Conservation (phyloP, 1,284 basidiomycete species). For the Somion occarium region DNA sequence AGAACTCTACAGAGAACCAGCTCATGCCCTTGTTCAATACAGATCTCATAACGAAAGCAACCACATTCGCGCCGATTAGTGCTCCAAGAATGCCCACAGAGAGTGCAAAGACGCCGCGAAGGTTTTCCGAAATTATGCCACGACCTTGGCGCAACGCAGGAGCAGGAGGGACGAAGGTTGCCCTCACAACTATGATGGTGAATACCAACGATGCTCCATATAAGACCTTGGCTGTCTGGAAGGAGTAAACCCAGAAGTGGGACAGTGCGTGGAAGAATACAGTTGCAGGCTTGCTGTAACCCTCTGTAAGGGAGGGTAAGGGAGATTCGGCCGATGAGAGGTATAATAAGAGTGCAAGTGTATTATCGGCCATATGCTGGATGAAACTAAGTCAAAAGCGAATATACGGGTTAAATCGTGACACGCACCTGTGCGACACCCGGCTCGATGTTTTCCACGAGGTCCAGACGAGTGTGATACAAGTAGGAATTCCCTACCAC, state of each 20-base stretch:
- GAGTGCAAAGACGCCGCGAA: conserved; percentile 39
- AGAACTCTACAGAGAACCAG: conserved; percentile 79
- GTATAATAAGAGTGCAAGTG: conserved; percentile 77
- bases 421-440: conserved; percentile 65
- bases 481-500: conserved; percentile 91
- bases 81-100: conserved; percentile 50
- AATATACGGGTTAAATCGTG: not conserved
- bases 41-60: conserved; percentile 68
- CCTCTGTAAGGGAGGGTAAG: conserved; percentile 53
- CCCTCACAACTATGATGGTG: conserved; percentile 41
- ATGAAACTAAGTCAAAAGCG: not conserved
- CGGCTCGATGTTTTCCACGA: conserved; percentile 76
- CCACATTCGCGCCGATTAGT: conserved; percentile 61
- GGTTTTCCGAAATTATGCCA: conserved; percentile 35
- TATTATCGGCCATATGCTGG: conserved; percentile 93
- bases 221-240: conserved; percentile 63
- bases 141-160: conserved; percentile 32
- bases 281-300: conserved; percentile 54
- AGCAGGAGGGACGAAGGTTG: conserved; percentile 28
- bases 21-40: conserved; percentile 66
- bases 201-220: conserved; percentile 53
- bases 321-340: conserved; percentile 70
- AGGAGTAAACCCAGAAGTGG: conserved; percentile 70
- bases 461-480: conserved; percentile 75
- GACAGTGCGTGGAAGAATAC: conserved; percentile 80